A percentile compares a stretch with the other conserved stretches of the same genome.
phyloP scores from a whole-genome alignment of 306 rosid genomes.

The Mimosa pudica region DNA sequence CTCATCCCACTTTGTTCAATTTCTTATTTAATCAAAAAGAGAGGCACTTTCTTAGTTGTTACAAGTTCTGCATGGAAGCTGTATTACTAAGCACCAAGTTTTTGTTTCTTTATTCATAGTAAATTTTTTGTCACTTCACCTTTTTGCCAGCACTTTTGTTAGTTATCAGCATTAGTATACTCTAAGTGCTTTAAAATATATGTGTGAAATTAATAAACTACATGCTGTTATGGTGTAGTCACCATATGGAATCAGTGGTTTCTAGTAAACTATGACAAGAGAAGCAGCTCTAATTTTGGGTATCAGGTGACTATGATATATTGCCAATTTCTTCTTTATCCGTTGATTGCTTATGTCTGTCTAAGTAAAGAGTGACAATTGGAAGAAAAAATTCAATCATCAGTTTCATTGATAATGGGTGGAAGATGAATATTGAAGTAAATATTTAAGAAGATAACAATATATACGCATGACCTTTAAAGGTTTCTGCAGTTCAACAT shows the following conservation, averaged over 20 bases:
- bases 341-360: not conserved
- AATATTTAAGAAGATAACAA: not conserved
- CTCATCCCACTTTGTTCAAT: not conserved
- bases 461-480: not conserved
- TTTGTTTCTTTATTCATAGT: not conserved
- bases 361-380: not conserved
- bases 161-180: conserved; percentile 3
- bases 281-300: conserved; percentile 81
- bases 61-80: conserved; percentile 8
- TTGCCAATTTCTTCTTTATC: not conserved
- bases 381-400: conserved; percentile 13
- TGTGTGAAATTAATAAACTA: not conserved
- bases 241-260: conserved; percentile 45
- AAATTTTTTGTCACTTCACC: not conserved
- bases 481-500: not conserved
- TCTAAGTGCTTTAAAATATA: not conserved
- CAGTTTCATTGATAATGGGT: not conserved
- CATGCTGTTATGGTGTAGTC: not conserved
- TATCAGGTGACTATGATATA: conserved; percentile 53
- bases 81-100: not conserved
- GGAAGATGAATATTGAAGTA: conserved; percentile 11
- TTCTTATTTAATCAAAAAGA: not conserved
- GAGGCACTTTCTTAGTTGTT: not conserved
- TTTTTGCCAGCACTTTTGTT: not conserved
- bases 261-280: conserved; percentile 66